Conservation (phyloP, 768 basidiomycete species). For the Strobilomyces confusus region DNA sequence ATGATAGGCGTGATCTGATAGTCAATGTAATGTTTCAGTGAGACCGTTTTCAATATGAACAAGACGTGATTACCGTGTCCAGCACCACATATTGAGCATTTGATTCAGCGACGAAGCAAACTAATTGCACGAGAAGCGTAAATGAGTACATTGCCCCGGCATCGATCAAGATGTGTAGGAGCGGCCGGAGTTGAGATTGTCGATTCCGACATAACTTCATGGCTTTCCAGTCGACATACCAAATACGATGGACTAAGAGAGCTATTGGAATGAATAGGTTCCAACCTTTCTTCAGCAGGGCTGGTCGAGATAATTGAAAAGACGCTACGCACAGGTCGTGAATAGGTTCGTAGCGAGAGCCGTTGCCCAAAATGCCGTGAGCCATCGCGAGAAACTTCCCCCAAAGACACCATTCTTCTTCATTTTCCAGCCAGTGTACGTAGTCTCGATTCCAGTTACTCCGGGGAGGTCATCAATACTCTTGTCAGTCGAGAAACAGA, state of each 20-base stretch:
- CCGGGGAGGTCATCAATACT: background rate
- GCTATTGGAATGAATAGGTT: background rate
- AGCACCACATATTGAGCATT: background rate
- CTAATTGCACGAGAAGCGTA: background rate
- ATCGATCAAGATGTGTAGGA: background rate
- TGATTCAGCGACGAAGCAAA: background rate
- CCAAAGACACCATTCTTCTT: background rate
- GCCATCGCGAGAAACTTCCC: background rate
- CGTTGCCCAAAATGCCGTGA: background rate
- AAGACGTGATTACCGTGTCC: background rate
- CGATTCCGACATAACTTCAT: background rate
- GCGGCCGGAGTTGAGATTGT: background rate
- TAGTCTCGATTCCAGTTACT: background rate
- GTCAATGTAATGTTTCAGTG: background rate
- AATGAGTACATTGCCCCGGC: background rate
- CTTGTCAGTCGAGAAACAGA: too few species aligned
- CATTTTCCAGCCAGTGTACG: background rate
- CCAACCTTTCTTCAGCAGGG: background rate
- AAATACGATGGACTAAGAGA: background rate
- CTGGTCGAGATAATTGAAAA: background rate
- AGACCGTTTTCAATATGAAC: background rate
- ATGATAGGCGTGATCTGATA: too few species aligned
- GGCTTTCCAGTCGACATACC: background rate
- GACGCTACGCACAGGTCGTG: background rate
- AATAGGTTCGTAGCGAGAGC: background rate